Conservation (phyloP, 192 early-diverging fungal genomes). For the Coemansia sp. region DNA sequence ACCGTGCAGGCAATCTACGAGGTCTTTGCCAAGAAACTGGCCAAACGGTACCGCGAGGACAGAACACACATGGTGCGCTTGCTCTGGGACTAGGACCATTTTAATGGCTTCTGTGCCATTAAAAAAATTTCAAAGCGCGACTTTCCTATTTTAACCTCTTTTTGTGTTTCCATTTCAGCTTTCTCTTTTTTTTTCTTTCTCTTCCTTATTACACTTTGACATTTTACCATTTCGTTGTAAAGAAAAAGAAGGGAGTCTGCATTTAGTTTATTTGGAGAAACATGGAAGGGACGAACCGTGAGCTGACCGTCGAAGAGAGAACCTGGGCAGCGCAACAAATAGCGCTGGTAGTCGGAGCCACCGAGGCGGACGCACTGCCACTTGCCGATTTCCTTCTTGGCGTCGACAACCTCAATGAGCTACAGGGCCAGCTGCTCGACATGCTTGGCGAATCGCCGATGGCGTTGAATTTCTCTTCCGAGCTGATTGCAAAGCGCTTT, state of each 20-base stretch:
- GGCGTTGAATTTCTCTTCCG: conserved; percentile 37
- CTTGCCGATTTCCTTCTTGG: conserved; percentile 38
- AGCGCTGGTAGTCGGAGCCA: conserved; percentile 39
- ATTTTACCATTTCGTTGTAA: neutral
- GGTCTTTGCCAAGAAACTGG: conserved; percentile 49
- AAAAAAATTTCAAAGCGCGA: no score
- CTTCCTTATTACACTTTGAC: conserved; percentile 1
- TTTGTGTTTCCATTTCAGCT: neutral
- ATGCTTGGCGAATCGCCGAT: conserved; percentile 52
- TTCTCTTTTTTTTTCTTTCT: neutral
- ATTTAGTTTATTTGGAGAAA: neutral
- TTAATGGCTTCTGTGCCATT: neutral
- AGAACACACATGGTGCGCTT: conserved; percentile 48
- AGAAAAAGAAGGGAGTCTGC: neutral
- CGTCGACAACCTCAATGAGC: conserved; percentile 33
- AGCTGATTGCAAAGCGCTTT: conserved; percentile 44
- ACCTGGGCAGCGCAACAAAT: conserved; percentile 43
- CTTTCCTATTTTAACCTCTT: conserved; percentile 1
- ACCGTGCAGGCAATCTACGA: conserved; percentile 54
- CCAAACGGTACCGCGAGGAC: conserved; percentile 44
- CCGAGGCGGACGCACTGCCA: conserved; percentile 31
- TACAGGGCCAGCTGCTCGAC: conserved; percentile 45
- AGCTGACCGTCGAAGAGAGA: conserved; percentile 26
- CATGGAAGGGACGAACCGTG: neutral
- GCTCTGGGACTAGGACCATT: conserved; percentile 31